These are phyloP conservation scores for Colletotrichum tanaceti DNA, from an alignment of 2,329 filamentous ascomycete species.

Conservation along the genomic window DNA sequence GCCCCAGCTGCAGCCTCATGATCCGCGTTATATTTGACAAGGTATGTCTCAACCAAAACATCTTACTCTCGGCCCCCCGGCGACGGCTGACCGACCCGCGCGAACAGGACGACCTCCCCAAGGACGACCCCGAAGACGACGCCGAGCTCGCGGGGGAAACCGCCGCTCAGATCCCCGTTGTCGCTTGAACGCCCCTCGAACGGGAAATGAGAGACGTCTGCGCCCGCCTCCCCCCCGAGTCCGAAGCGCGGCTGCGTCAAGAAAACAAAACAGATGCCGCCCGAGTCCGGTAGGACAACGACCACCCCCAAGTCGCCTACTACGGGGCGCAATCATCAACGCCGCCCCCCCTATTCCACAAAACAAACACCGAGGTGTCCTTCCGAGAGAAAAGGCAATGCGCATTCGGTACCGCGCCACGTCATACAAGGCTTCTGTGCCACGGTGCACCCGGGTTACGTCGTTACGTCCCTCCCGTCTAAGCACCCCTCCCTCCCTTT, in stretches of 20 bases:
- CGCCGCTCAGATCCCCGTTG: slow-evolving; percentile 53
- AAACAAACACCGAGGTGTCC: too few species aligned
- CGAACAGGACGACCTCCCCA: slow-evolving; percentile 58
- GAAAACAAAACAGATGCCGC: background rate
- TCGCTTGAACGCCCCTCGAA: slow-evolving; percentile 49
- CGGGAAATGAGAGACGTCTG: background rate
- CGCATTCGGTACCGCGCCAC: background rate
- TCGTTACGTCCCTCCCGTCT: slow-evolving; percentile 2
- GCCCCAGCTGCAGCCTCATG: slow-evolving; percentile 97
- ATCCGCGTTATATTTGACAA: slow-evolving; percentile 93
- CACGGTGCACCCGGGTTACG: slow-evolving; percentile 7
- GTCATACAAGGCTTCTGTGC: background rate
- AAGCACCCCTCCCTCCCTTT: background rate
- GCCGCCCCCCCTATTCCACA: background rate
- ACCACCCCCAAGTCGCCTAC: background rate
- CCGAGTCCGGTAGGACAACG: background rate
- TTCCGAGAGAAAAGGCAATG: background rate
- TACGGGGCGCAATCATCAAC: too few species aligned
- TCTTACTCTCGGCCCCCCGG: background rate
- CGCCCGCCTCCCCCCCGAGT: too few species aligned
- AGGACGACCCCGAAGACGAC: slow-evolving; percentile 49
- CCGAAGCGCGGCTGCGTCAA: background rate
- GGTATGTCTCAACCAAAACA: slow-evolving; percentile 59
- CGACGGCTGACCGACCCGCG: background rate
- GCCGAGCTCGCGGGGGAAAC: slow-evolving; percentile 48